Base-by-base conservation (phyloP, 345 rosid species). In the Reutealis trisperma region DNA sequence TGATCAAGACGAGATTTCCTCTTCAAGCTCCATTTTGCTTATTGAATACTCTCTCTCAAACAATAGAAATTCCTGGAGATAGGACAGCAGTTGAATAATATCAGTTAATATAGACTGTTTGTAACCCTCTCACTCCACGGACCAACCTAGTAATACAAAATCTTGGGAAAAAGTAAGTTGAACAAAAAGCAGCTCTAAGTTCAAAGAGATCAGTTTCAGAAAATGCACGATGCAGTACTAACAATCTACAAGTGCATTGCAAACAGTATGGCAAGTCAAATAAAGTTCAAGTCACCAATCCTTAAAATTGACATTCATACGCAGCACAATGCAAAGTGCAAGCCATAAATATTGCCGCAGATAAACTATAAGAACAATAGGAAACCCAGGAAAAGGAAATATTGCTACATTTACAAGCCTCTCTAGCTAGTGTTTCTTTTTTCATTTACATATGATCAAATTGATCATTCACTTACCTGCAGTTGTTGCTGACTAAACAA, bases 401-500 rank as follows among this genome's bases (percentile, higher is more conserved):
- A 61, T 47, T 12, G 54, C 59, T 18, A 25, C 68, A 45, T 61
- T 8, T 41, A 19, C 34, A 9, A 27, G 75, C 66, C 32, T 34
- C 21, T 52, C 61, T 7, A 58, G 34, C 67, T 37, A 14, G 24
- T 11, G 55, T 42, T 68, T 58, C 44, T 76, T 51, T 63, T 65
- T 62, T 22, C n/a, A 8, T 74, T 30, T 5, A 27, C 4, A 5
- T 63, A 75, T 13, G 18, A 32, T 58, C 32, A 55, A 41, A 22
- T n/a, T 11, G 8, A 66, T 37, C 25, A 42, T 63, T 22, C 32
- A 63, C 80, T 77, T 63, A 95, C 99, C 94, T 95, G 96, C 82
- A 92, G 74, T 65, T 96, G 98, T 75, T 87, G 97, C 89, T 85
- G 93, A 81, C 99, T 96, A 75, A 93, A 96, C 77, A 96, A 88